Percentiles rank a stretch among this genome's conserved stretches.
phyloP scores from a whole-genome alignment of 805 yeast genomes.

The Candida sonorensis region DNA sequence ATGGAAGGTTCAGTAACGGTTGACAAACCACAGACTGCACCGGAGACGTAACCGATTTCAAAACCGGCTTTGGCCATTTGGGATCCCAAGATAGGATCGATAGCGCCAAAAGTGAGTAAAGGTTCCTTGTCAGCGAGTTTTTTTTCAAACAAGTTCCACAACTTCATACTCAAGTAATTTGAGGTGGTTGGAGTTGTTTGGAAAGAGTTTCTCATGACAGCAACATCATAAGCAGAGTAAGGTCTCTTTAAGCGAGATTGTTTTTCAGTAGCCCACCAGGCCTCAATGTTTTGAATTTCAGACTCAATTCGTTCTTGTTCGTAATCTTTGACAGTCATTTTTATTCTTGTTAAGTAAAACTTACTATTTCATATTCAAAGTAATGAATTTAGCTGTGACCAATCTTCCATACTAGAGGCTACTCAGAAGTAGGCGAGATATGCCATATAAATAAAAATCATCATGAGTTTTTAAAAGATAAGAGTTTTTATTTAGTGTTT shows the following conservation, averaged over 20 bases:
- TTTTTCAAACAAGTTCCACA: constrained; percentile 37
- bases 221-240: constrained; percentile 45
- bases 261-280: constrained; percentile 47
- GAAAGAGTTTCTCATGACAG: constrained; percentile 46
- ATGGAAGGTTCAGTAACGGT: constrained; percentile 61
- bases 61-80: constrained; percentile 44
- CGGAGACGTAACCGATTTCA: constrained; percentile 49
- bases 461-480: too few species aligned
- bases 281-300: constrained; percentile 27
- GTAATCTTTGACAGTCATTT: constrained; percentile 6
- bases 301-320: constrained; percentile 8
- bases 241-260: constrained; percentile 42
- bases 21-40: constrained; percentile 55
- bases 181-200: constrained; percentile 39
- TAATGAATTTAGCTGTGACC: too few species aligned
- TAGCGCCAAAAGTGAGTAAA: constrained; percentile 50
- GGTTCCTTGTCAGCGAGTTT: constrained; percentile 40
- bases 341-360: neutral
- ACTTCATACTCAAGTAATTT: constrained; percentile 40
- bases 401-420: too few species aligned
- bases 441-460: too few species aligned
- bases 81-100: constrained; percentile 60
- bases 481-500: too few species aligned
- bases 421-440: too few species aligned
- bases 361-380: too few species aligned